phyloP scores from a whole-genome alignment of 2,329 filamentous ascomycete genomes.

The Cercospora sp. region DNA sequence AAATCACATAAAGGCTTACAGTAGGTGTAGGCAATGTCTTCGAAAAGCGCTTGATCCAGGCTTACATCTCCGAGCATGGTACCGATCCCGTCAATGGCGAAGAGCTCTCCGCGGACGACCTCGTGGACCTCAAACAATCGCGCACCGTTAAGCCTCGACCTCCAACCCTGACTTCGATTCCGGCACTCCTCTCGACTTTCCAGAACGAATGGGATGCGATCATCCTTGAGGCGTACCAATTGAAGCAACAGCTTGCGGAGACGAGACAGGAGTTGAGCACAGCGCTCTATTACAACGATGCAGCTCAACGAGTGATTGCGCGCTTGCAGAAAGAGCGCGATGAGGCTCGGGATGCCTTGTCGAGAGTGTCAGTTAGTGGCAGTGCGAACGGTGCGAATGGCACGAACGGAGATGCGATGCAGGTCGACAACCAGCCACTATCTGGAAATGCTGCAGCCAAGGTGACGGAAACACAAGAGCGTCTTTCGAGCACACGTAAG shows the following conservation, averaged over 20 bases:
- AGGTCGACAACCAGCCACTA: constrained; percentile 78
- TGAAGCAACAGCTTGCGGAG: constrained; percentile 84
- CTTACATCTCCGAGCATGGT: constrained; percentile 89
- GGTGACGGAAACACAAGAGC: constrained; percentile 77
- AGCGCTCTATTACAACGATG: constrained; percentile 94
- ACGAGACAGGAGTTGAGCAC: constrained; percentile 92
- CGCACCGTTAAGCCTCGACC: constrained; percentile 84
- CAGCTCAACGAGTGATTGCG: constrained; percentile 92
- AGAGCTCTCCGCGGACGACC: constrained; percentile 77
- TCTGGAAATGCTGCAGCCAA: constrained; percentile 69
- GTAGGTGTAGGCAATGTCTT: constrained; percentile 72
- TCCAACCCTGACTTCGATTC: constrained; percentile 92
- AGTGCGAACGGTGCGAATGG: constrained; percentile 40
- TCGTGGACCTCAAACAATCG: constrained; percentile 81
- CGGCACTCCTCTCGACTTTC: constrained; percentile 87
- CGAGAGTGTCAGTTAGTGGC: constrained; percentile 73
- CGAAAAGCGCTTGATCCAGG: constrained; percentile 91
- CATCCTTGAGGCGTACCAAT: constrained; percentile 84
- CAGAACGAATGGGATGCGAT: constrained; percentile 98
- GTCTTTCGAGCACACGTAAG: constrained; percentile 83
- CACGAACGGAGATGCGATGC: constrained; percentile 79
- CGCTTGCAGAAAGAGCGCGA: constrained; percentile 87
- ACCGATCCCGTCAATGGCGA: constrained; percentile 90
- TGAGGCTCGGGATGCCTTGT: constrained; percentile 84
- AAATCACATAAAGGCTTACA: constrained; percentile 39